Base-by-base conservation (phyloP, 2,329 filamentous ascomycete species). In the Sporothrix sp. region DNA sequence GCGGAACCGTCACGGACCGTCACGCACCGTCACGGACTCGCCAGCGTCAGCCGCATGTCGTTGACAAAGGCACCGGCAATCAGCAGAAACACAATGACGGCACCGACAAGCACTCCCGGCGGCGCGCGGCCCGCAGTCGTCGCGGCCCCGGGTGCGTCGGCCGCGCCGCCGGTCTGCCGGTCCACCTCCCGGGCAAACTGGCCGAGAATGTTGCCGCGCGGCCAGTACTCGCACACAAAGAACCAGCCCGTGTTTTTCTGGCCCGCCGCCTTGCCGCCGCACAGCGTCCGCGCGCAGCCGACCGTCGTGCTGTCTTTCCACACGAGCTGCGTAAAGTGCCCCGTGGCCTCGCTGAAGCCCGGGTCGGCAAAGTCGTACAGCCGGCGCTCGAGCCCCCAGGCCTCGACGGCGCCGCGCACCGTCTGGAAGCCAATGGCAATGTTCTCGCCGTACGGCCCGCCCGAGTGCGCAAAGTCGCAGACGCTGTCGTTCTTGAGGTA, bases 251-350 rank as follows among this genome's bases (percentile, higher is more conserved):
- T 66, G 42, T 38, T 54, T 30, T 44, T 40, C 14, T 32, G 30
- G 7, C 28, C 39, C 18, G 35, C 23, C 2, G 42, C 27, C 10
- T 20, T 37, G 27, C 63, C 57, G 32, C 66, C 62, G 45, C 73
- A 78, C 38, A 71, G 54, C 55, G 56, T 66, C 51, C 64, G 65
- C 21, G 62, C 72, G 51, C 74, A 87, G 0, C 81, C 81, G 1
- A 84, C 74, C 30, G 70, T 68, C 7, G 68, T 79, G 1, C 80
- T 85, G 21, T 68, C 64, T 63, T 75, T 78, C 84, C 84, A 87
- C 6, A 87, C 82, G 7, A 87, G 64, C 68, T 87, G 83, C 1
- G 83, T 84, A 58, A 87, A 87, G 62, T 87, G 82, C 0, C 83
- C 84, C 16, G 83, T 85, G 30, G 66, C 62, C 56, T 80, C 69